Percentiles rank a stretch among this genome's conserved stretches.
Conservation (phyloP, 1,284 basidiomycete genomes). For the Puccinia polysora region DNA sequence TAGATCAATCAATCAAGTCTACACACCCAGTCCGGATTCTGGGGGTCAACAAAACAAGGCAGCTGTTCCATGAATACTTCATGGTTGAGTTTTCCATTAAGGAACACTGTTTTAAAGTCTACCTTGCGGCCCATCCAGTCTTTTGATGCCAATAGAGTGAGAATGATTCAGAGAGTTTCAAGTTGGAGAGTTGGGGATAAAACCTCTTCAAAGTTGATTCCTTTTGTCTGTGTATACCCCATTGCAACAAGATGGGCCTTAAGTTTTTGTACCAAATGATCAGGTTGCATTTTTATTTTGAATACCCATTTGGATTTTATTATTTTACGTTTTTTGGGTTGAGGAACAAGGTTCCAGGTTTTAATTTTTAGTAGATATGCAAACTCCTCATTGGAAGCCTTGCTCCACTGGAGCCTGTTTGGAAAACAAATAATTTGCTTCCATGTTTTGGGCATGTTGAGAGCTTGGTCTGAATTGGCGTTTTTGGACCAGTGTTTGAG, state of each 20-base stretch:
- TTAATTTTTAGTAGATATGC: neutral
- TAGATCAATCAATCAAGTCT: too few relatives aligned
- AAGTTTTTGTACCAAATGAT: neutral
- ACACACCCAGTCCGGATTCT: conserved; percentile 8
- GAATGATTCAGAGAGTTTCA: neutral
- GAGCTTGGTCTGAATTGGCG: neutral
- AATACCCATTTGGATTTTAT: conserved; percentile 1
- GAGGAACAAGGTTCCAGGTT: neutral
- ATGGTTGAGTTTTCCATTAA: neutral
- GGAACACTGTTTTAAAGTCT: neutral
- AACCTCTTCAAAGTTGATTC: neutral
- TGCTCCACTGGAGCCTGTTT: neutral
- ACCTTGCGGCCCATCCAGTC: neutral
- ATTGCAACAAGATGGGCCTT: neutral
- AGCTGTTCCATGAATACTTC: neutral
- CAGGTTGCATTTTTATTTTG: neutral
- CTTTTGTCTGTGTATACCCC: neutral
- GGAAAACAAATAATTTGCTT: neutral
- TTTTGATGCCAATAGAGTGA: neutral
- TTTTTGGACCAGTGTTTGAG: neutral
- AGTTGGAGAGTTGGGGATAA: neutral
- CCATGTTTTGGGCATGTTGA: neutral
- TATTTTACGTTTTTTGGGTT: neutral
- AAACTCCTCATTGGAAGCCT: neutral
- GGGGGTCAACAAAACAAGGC: neutral